Evolutionary conservation across 345 rosid species (phyloP).

Genomic region (Camelina laxa): DNA sequence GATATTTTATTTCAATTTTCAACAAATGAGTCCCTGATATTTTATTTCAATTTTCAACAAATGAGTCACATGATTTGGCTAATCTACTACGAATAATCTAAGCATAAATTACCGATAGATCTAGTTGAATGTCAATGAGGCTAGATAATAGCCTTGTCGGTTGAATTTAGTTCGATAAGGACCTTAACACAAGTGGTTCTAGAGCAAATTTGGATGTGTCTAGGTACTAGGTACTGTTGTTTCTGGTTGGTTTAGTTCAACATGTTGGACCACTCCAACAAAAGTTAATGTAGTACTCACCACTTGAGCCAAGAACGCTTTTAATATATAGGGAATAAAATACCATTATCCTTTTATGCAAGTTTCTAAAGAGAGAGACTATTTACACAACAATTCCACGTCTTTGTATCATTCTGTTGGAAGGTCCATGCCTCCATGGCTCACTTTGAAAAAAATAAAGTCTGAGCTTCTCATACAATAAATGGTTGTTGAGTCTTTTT

Average conservation of each 20-base stretch:
- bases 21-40: too few species aligned
- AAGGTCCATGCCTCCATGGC: slow-evolving; percentile 17
- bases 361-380: slow-evolving; percentile 7
- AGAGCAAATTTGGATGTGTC: background rate
- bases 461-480: slow-evolving; percentile 50
- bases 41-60: too few species aligned
- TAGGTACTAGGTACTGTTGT: background rate
- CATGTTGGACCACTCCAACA: slow-evolving; percentile 27
- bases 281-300: background rate
- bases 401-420: slow-evolving; percentile 11
- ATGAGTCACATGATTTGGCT: background rate
- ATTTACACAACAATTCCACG: slow-evolving; percentile 14
- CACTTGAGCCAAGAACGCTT: background rate
- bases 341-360: background rate
- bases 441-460: background rate
- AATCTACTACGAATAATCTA: background rate
- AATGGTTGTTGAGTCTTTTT: slow-evolving; percentile 55
- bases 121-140: background rate
- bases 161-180: background rate
- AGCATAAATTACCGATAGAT: background rate
- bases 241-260: background rate
- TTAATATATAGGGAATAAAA: background rate
- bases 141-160: background rate
- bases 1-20: too few species aligned
- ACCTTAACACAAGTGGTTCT: slow-evolving; percentile 1